Evolutionary conservation across 805 yeast genomes (phyloP), one percentile per base, ranked within the genome.

Genomic region (Wickerhamiella occidentalis): DNA sequence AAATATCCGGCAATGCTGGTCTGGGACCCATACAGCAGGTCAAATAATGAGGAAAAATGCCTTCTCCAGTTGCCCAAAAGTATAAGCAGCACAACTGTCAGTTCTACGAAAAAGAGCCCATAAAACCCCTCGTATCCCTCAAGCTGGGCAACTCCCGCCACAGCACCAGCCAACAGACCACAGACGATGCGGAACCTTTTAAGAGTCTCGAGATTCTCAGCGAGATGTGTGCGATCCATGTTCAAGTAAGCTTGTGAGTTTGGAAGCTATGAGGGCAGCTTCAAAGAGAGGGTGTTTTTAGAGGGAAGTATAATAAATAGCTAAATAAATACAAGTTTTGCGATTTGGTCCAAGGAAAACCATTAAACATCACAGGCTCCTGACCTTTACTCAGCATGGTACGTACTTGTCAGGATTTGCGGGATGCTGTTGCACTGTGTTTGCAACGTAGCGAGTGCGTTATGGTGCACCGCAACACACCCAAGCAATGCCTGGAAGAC

Each of bases 391-490:
- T 37, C 48, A 37, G 43, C 48, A 58, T 58, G 61, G 61, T 58
- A 3, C 52, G 59, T 13, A 87, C 95, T 72, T 90, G 98, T 65
- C 82, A 84, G 61, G 98, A 90, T 65, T 94, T 90, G 62, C 78
- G 88, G 60, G 86, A 78, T 58, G 95, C 94, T n/a, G 85, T 92
- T 51, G 97, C 97, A 8, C 80, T 90, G 18, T 90, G 98, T 64
- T 73, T 90, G 45, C 98, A 90, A 64, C 76, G 96, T 61, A 87
- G 96, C 4, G 97, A 97, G 13, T 90, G 98, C 65, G 98, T 90
- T 46, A 73, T 90, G 69, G 75, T 90, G 19, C 85, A 92, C 54
- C 74, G 98, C 55, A 74, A 92, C 65, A 85, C 85, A 1, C 97
- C 97, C 2, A 81, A 85, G 54, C 80, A 86, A 51, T 90, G 98